Evolutionary conservation across 257 asterid genomes (phyloP).

Genomic region (Solanum infundibuliforme): DNA sequence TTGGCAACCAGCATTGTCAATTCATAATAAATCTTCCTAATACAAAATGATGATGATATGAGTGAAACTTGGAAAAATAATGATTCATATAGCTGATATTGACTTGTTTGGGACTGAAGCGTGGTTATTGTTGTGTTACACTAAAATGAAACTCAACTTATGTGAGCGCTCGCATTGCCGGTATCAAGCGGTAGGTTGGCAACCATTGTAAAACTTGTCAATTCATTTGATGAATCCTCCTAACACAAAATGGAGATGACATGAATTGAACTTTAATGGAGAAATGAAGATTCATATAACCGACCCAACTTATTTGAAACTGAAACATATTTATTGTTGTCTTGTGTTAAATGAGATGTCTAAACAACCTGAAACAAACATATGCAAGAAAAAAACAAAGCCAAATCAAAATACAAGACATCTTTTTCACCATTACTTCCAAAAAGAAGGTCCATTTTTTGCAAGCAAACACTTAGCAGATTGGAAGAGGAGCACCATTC

Average conservation of each 20-base stretch:
- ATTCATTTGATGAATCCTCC: neutral
- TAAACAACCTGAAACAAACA: neutral
- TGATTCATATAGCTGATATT: neutral
- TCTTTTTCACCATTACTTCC: neutral
- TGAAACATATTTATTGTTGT: neutral
- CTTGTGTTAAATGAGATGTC: neutral
- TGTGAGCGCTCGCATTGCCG: neutral
- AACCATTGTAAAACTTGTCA: neutral
- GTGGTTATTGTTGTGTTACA: too few species aligned
- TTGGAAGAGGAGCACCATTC: constrained; percentile 81
- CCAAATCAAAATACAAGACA: neutral
- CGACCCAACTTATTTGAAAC: neutral
- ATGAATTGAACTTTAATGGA: neutral
- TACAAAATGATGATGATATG: neutral
- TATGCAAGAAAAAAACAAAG: neutral
- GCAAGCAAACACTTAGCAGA: constrained; percentile 19
- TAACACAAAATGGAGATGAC: neutral
- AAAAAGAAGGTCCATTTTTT: neutral
- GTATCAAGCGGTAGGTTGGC: neutral
- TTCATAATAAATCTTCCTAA: too few species aligned
- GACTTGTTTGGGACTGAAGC: neutral
- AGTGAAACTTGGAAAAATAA: neutral
- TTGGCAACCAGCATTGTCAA: neutral
- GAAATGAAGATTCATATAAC: neutral
- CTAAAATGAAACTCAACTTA: neutral